These are phyloP conservation scores for Sistotremastrum suecicum DNA, from an alignment of 768 basidiomycete genomes.

Conservation along the genomic window DNA sequence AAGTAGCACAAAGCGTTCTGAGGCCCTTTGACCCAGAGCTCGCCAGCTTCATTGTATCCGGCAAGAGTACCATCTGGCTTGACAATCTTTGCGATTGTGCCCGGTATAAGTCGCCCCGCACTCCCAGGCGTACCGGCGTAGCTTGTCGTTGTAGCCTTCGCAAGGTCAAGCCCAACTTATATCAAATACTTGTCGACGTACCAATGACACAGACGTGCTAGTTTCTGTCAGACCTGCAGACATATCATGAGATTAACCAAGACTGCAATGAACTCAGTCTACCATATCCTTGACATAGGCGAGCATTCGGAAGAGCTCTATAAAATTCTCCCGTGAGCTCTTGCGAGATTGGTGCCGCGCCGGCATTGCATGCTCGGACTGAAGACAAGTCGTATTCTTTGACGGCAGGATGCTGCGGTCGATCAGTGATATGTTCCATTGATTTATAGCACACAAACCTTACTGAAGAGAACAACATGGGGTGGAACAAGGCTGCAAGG, in stretches of 20 bases:
- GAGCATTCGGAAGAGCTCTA: slow-evolving; percentile 8
- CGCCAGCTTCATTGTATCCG: slow-evolving; percentile 7
- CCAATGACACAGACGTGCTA: slow-evolving; percentile 4
- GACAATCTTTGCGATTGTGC: slow-evolving; percentile 6
- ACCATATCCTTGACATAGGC: slow-evolving; percentile 6
- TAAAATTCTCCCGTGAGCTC: slow-evolving; percentile 9
- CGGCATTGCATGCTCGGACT: slow-evolving; percentile 11
- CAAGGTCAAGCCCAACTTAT: neutral
- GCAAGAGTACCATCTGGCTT: slow-evolving; percentile 6
- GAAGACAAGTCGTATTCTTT: slow-evolving; percentile 12
- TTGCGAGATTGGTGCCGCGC: slow-evolving; percentile 10
- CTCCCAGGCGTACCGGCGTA: slow-evolving; percentile 4
- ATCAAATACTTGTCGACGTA: neutral
- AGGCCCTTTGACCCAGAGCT: slow-evolving; percentile 8
- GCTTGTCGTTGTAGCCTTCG: neutral
- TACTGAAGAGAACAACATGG: slow-evolving; percentile 12
- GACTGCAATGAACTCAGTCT: neutral
- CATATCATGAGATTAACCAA: neutral
- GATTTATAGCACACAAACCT: neutral
- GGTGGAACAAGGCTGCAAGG: slow-evolving; percentile 11
- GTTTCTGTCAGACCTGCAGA: slow-evolving; percentile 8
- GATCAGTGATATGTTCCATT: neutral
- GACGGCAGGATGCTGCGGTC: slow-evolving; percentile 11
- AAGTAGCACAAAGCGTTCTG: slow-evolving; percentile 5
- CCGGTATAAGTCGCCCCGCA: slow-evolving; percentile 6